Evolutionary conservation across 1,139 yeast genomes (phyloP).

Genomic region (Blastobotrys proliferans): DNA sequence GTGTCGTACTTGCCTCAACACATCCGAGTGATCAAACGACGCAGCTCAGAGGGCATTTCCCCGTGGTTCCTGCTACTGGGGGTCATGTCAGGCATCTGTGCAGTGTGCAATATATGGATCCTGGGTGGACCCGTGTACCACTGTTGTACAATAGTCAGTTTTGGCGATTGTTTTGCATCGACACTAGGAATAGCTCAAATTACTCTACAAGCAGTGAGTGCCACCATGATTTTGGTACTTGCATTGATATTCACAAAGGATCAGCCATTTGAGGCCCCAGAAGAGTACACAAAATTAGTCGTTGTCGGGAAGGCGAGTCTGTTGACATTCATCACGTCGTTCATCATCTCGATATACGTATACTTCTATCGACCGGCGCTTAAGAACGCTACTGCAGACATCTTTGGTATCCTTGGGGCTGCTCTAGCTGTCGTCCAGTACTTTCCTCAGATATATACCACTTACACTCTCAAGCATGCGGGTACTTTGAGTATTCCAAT

Average conservation of each 20-base stretch:
- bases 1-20: slow-evolving; percentile 80
- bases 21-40: slow-evolving; percentile 50
- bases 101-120: slow-evolving; percentile 63
- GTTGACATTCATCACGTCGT: slow-evolving; percentile 24
- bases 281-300: slow-evolving; percentile 24
- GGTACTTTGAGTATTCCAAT: slow-evolving; percentile 77
- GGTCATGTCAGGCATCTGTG: slow-evolving; percentile 65
- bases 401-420: slow-evolving; percentile 57
- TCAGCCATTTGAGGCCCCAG: slow-evolving; percentile 23
- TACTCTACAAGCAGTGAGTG: slow-evolving; percentile 62
- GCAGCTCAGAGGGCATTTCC: slow-evolving; percentile 75
- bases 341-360: slow-evolving; percentile 24
- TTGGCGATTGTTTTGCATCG: slow-evolving; percentile 64
- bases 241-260: slow-evolving; percentile 15
- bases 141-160: slow-evolving; percentile 35
- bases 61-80: slow-evolving; percentile 71
- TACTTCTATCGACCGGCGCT: slow-evolving; percentile 17
- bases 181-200: slow-evolving; percentile 70
- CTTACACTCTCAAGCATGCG: slow-evolving; percentile 64
- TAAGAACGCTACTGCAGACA: slow-evolving; percentile 45
- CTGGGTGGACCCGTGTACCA: slow-evolving; percentile 42
- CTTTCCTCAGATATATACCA: slow-evolving; percentile 74
- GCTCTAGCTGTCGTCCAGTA: slow-evolving; percentile 64
- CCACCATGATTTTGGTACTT: slow-evolving; percentile 45
- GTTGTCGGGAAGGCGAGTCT: slow-evolving; percentile 25